Evolutionary conservation across 2,329 filamentous ascomycete species (phyloP).

Genomic region (Paecilomyces formosus): DNA sequence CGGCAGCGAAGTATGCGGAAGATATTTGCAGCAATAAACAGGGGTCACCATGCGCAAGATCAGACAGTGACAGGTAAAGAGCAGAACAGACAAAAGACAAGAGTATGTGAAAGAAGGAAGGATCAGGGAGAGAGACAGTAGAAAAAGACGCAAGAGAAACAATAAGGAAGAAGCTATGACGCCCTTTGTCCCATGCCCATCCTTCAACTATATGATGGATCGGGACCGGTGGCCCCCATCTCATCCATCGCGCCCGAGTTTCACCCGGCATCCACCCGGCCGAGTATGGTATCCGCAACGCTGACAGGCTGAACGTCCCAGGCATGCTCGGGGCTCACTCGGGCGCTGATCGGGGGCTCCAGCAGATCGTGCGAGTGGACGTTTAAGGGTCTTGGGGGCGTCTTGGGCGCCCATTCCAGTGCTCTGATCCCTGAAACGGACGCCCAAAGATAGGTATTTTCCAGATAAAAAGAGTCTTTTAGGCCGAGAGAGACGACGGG

Average conservation of each 20-base stretch:
- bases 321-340: not conserved
- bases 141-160: not conserved
- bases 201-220: not conserved
- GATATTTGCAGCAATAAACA: too few species aligned
- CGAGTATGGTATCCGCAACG: not conserved
- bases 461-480: not conserved
- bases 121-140: not conserved
- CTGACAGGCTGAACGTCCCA: not conserved
- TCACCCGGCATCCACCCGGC: not conserved
- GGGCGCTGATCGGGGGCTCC: not conserved
- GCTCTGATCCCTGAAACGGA: not conserved
- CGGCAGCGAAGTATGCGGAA: too few species aligned
- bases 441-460: not conserved
- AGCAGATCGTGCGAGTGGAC: not conserved
- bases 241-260: not conserved
- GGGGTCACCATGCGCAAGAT: too few species aligned
- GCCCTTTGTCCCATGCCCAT: not conserved
- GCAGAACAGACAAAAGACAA: too few species aligned
- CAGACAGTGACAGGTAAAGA: too few species aligned
- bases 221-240: not conserved
- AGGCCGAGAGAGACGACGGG: not conserved
- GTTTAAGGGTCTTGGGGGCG: not conserved
- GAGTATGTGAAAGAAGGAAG: not conserved
- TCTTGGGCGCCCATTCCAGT: not conserved
- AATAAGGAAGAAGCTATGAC: not conserved